phyloP scores from a whole-genome alignment of 2,329 filamentous ascomycete genomes.

The Trichoderma pleuroti region DNA sequence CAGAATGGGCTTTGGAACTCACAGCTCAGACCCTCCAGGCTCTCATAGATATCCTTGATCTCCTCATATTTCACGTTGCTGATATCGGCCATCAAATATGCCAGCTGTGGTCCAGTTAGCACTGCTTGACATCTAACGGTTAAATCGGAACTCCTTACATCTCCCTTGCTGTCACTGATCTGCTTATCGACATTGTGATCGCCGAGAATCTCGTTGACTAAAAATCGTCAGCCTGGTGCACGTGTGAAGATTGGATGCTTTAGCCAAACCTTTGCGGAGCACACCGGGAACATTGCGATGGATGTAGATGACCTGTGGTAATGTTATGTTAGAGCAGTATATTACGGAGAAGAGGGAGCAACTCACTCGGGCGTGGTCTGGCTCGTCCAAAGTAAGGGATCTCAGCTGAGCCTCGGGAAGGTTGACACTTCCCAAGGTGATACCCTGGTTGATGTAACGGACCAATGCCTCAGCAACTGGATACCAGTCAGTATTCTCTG shows the following conservation, averaged over 20 bases:
- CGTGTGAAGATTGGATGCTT: constrained; percentile 13
- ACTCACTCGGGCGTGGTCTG: constrained; percentile 74
- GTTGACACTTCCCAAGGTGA: constrained; percentile 89
- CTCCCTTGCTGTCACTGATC: constrained; percentile 91
- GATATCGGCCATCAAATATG: constrained; percentile 97
- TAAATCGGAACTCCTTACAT: constrained; percentile 47
- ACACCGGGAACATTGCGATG: constrained; percentile 97
- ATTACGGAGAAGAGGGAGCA: background rate
- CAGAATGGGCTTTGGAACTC: constrained; percentile 36
- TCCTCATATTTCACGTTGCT: constrained; percentile 77
- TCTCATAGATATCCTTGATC: constrained; percentile 82
- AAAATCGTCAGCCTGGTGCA: background rate
- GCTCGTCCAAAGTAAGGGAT: constrained; percentile 84
- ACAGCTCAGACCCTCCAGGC: constrained; percentile 77
- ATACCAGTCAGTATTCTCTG: background rate
- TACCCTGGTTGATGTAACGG: constrained; percentile 92
- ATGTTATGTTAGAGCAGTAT: constrained; percentile 20
- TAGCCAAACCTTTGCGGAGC: constrained; percentile 64
- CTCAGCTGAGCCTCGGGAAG: constrained; percentile 91
- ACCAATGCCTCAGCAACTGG: constrained; percentile 79
- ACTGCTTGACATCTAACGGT: background rate
- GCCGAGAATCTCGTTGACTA: constrained; percentile 89
- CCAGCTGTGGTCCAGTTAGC: constrained; percentile 50
- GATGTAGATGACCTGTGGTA: constrained; percentile 85
- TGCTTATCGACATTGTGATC: constrained; percentile 99